Base-by-base conservation (phyloP, 352 stramenopile species). In the Phytopythium chamaehyphon region DNA sequence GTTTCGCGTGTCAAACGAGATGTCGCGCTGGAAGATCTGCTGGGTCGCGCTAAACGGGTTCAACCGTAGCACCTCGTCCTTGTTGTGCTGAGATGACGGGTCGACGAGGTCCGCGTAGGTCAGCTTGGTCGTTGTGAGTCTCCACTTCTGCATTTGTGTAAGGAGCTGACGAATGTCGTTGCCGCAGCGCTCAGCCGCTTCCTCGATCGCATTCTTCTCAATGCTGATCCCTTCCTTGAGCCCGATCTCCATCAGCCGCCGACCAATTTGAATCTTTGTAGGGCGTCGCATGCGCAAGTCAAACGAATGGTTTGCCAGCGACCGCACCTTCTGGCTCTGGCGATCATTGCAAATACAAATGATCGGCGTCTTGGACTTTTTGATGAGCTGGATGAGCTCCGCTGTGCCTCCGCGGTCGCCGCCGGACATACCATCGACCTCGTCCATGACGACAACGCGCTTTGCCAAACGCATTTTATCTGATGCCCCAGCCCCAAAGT, bases 301-400 rank as follows among this genome's bases (percentile, higher is more conserved):
- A 61, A 98, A 97, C 69, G 97, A 98, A 73, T 99, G 88, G 59
- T 98, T 98, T n/a, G 92, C 86, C 9, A 99, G 73, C 33, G 90
- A 96, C 3, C 90, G 87, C 45, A 97, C 87, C 49, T 99, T 99
- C 37, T 88, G 83, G 53, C 84, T 97, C 64, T 98, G 92, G 2
- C 97, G 87, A 69, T 99, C 97, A 59, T 99, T 99, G 73, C 97
- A 99, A 65, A 99, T 99, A 64, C 97, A 99, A 71, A 99, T 99
- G 58, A 99, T 99, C 10, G 97, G 97, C 44, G 97, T 96, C 70
- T 97, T 98, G 42, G 83, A 97, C 54, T 96, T 97, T 72, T 99
- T 99, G 62, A 99, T 99, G 51, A 99, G 92, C 68, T 95, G 76
- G 64, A 99, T 99, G n/a, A 99, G 71, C 76, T 99, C 97, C 16